Percentiles rank a stretch among this genome's conserved stretches.
Evolutionary conservation across 306 rosid genomes (phyloP).

Genomic region (Vigna radiata): DNA sequence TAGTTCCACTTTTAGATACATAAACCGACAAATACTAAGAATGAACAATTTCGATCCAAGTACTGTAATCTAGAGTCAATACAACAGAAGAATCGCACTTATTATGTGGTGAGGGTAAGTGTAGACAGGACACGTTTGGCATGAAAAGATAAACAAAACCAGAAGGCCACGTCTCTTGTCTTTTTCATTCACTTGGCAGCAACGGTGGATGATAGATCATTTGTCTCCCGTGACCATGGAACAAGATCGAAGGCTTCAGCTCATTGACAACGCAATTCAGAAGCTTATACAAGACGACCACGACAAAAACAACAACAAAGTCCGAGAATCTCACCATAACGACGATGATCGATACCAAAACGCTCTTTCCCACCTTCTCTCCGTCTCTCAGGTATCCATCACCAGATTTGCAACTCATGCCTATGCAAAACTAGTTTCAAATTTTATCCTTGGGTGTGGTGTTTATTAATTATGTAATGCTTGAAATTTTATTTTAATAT

Average conservation of each 20-base stretch:
- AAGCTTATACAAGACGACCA: conserved; percentile 56
- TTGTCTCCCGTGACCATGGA: conserved; percentile 50
- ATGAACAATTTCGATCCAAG: too few species aligned
- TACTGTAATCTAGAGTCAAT: too few species aligned
- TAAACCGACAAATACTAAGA: too few species aligned
- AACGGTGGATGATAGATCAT: too few species aligned
- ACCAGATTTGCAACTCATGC: not conserved
- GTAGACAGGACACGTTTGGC: not conserved
- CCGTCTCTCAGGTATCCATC: conserved; percentile 60
- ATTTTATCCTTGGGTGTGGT: not conserved
- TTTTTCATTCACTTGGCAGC: not conserved
- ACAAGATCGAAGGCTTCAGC: conserved; percentile 59
- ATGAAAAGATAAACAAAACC: not conserved
- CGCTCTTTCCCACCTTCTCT: conserved; percentile 63
- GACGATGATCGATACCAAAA: conserved; percentile 55
- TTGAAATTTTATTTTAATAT: not conserved
- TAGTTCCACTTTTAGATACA: too few species aligned
- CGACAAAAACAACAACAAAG: conserved; percentile 44
- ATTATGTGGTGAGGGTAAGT: conserved; percentile 7
- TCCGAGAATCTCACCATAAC: conserved; percentile 26
- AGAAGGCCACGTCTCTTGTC: conserved; percentile 3
- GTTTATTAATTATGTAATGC: not conserved
- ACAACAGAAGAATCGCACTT: not conserved
- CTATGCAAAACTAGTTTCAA: not conserved
- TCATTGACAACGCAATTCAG: conserved; percentile 64